phyloP scores from a whole-genome alignment of 2,329 filamentous ascomycete species.

The Didymella segeticola region DNA sequence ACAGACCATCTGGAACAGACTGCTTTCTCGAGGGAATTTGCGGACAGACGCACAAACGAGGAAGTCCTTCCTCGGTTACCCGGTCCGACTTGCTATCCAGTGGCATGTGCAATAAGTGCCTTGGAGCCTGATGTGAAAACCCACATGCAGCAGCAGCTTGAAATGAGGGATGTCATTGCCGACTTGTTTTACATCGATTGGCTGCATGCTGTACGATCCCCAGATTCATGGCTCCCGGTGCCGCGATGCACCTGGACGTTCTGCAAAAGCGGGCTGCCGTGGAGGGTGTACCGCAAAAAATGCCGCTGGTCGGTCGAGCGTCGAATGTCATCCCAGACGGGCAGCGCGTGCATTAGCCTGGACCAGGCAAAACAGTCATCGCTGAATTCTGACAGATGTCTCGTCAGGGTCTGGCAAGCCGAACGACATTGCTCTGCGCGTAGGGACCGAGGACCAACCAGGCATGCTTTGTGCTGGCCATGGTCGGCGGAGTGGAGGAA shows the following conservation, averaged over 20 bases:
- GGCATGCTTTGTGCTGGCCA: background rate
- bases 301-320: conserved; percentile 18
- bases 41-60: background rate
- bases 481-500: conserved; percentile 7
- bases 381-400: conserved; percentile 1
- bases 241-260: conserved; percentile 30
- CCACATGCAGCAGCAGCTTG: conserved; percentile 21
- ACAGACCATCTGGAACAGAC: background rate
- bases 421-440: background rate
- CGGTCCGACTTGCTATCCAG: conserved; percentile 26
- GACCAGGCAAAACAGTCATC: conserved; percentile 14
- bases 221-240: conserved; percentile 24
- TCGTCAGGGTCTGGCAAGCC: conserved; percentile 13
- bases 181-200: conserved; percentile 13
- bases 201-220: conserved; percentile 22
- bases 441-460: too few species aligned
- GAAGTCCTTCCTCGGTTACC: background rate
- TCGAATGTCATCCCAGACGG: conserved; percentile 8
- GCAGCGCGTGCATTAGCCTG: conserved; percentile 19
- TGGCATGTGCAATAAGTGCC: background rate
- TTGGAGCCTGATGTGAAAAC: conserved; percentile 3
- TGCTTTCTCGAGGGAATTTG: background rate
- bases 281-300: conserved; percentile 26
- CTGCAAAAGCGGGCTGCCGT: conserved; percentile 7
- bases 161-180: background rate